Evolutionary conservation across 2,329 filamentous ascomycete genomes (phyloP).

Genomic region (Colletotrichum eleusines): DNA sequence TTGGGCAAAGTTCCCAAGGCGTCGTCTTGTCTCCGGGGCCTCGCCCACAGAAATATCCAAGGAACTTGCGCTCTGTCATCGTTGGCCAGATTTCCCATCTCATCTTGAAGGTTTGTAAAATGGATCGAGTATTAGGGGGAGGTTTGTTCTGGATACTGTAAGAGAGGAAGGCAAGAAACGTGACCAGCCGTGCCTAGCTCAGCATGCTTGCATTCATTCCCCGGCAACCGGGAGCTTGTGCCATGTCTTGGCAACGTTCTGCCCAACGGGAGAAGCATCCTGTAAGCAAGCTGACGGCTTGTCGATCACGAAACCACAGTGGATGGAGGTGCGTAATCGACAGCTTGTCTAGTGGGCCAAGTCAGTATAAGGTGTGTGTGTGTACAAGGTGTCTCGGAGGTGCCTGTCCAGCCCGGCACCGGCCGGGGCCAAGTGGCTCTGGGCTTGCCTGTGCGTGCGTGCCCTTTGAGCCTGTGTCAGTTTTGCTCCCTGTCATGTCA

Average conservation of each 20-base stretch:
- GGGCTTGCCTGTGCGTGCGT: slow-evolving; percentile 30
- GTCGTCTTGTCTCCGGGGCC: neutral
- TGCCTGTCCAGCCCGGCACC: slow-evolving; percentile 12
- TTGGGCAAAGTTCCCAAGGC: neutral
- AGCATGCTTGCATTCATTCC: neutral
- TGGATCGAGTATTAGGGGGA: neutral
- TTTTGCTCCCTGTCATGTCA: slow-evolving; percentile 36
- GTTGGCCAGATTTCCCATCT: neutral
- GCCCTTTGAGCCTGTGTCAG: neutral
- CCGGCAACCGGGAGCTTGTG: neutral
- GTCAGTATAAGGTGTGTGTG: too few relatives aligned
- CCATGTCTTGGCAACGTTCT: neutral
- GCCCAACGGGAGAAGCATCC: neutral
- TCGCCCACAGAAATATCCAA: slow-evolving; percentile 15
- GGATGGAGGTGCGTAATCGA: slow-evolving; percentile 4
- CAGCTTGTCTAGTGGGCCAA: slow-evolving; percentile 18
- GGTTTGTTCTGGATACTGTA: neutral
- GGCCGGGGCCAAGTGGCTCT: slow-evolving; percentile 31
- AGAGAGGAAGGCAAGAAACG: neutral
- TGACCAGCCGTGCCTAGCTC: neutral
- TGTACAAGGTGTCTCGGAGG: neutral
- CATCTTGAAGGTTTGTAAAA: neutral
- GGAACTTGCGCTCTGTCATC: neutral
- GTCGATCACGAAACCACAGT: neutral
- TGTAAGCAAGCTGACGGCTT: neutral